Evolutionary conservation across 2,329 filamentous ascomycete species (phyloP), one percentile per base, ranked within the genome.

Genomic region (Aureobasidium namibiae): DNA sequence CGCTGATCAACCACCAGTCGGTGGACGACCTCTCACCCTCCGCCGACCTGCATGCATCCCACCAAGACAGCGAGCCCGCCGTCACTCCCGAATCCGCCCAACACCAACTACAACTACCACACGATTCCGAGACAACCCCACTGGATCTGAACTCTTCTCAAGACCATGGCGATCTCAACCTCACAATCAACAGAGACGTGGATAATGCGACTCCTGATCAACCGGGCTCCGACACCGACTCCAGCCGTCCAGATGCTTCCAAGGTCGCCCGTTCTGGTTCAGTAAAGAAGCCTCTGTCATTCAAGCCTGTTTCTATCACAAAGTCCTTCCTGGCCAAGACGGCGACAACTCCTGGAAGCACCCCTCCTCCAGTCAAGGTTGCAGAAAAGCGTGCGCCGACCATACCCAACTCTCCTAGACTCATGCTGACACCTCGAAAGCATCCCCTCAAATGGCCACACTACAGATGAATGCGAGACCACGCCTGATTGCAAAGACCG

Each of bases 231-330:
- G 89, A 92, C 73, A 90, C 84, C 41, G 89, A 92, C 70, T 82
- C 84, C 65, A 85, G 85, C 62, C 83, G 82, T 67, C 76, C 76
- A 53, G 77, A 72, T 71, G 78, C 81, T 69, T 72, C 73, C 62
- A 80, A 81, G 62, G 80, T 82, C 69, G 79, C 81, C 60, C 83
- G 63, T 80, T 86, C 62, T 68, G 74, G 72, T 63, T 78, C 85
- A 3, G 77, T 56, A 26, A 91, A 89, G 79, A 92, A 90, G 73
- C 85, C 86, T 21, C 76, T 85, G 18, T 86, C 85, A 13, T 94
- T 95, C 79, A 95, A 94, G 73, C 83, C 89, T 18, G 87, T 94
- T 49, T 92, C 88, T 5, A 88, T 92, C 65, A 92, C 92, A 65
- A 91, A 89, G 73, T 90, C 84, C 44, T 95, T 92, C 69, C 79